Base-by-base conservation (phyloP, 2,329 filamentous ascomycete genomes). In the Aspergillus pseudoterreus region DNA sequence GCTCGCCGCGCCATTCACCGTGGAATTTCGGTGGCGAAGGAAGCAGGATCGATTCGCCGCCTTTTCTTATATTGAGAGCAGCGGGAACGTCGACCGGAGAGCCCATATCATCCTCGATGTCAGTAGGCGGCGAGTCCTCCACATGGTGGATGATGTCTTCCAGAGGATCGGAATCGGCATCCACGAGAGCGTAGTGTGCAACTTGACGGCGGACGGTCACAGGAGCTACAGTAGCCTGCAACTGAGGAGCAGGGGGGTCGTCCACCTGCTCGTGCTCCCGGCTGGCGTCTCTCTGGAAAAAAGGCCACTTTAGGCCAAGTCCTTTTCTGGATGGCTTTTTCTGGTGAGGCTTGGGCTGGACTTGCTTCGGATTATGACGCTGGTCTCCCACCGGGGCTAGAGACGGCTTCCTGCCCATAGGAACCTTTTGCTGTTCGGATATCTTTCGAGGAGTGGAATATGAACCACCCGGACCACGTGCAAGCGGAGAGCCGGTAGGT, bases 131-230 rank as follows among this genome's bases (percentile, higher is more conserved):
- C 10, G 72, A 74, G 21, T 71, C 63, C 45, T 75, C 68, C 4
- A 72, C 55, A 4, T 60, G 63, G 33, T 67, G 59, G 19, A 74
- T 60, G 21, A 74, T 71, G 32, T 72, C 68, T 39, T 73, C 68
- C 36, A 75, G 60, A 24, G 67, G 61, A 36, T 73, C 71, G 2
- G 71, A 68, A 51, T 70, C 64, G 41, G 73, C 66, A 52, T 82
- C 80, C 53, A 82, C 68, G 55, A 84, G 67, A 4, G 80, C 82
- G 58, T 85, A 85, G 58, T 83, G 82, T 8, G 82, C 78, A 47
- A 82, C 68, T 15, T 76, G 74, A 17, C 78, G 72, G 32, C 68
- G 69, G 12, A 65, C 63, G 6, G 67, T 58, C 19, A 69, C 57
- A 4, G 68, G 61, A 24, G 73, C 65, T 17, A 78, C 65, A 21